phyloP scores from a whole-genome alignment of 768 basidiomycete species.

The Dendrothele bispora region DNA sequence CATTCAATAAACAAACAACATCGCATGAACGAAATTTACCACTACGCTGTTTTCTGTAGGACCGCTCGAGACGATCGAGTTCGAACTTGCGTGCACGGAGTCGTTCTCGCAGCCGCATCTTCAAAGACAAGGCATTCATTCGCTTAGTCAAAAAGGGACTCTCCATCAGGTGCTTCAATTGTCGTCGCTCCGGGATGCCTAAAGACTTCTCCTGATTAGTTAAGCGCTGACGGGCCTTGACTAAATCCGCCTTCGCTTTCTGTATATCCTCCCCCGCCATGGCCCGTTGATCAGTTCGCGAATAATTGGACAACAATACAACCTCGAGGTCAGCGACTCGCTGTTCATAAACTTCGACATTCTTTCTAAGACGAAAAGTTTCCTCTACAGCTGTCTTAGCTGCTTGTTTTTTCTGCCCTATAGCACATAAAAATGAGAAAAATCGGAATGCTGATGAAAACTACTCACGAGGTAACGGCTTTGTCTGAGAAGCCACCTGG shows the following conservation, averaged over 20 bases:
- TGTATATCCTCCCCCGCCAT: not conserved
- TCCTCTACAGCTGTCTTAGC: not conserved
- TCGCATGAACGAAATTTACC: no score
- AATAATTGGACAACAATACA: not conserved
- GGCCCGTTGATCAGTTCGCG: not conserved
- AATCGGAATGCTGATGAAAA: not conserved
- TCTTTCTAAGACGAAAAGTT: not conserved
- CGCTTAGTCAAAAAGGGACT: not conserved
- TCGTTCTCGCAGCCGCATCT: not conserved
- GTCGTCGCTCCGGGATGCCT: not conserved
- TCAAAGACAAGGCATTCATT: not conserved
- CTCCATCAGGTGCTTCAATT: not conserved
- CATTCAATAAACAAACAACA: no score
- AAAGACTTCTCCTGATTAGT: not conserved
- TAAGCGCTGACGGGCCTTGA: not conserved
- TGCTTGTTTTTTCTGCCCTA: not conserved
- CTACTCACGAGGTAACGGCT: constrained; percentile 16
- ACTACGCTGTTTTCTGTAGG: no score
- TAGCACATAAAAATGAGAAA: no score
- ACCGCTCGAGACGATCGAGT: not conserved
- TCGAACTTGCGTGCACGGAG: not conserved
- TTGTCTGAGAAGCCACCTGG: constrained; percentile 5
- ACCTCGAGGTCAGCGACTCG: not conserved
- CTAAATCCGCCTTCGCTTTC: not conserved
- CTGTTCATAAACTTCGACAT: not conserved